These are phyloP conservation scores for Metschnikowia similis DNA, from an alignment of 805 yeast species.

Conservation along the genomic window DNA sequence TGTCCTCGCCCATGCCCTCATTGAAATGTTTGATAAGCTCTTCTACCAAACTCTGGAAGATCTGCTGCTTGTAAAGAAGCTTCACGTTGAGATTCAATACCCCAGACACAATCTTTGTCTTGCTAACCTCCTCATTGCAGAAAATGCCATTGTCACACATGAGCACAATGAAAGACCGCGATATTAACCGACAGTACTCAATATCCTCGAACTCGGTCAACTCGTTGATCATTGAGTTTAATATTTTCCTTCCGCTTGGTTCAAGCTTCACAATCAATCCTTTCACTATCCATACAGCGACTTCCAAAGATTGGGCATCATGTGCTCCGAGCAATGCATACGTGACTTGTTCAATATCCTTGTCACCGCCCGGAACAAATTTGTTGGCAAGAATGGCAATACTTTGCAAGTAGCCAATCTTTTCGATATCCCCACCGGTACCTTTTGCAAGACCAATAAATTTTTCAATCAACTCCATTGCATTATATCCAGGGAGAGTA, in stretches of 20 bases:
- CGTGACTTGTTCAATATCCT: conserved; percentile 4
- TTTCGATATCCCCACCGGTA: conserved; percentile 2
- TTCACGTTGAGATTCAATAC: conserved; percentile 56
- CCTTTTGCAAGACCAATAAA: conserved; percentile 32
- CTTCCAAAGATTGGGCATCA: conserved; percentile 40
- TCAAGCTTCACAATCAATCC: conserved; percentile 62
- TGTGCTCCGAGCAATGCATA: conserved; percentile 1
- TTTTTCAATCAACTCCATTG: conserved; percentile 11
- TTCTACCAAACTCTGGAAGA: conserved; percentile 61
- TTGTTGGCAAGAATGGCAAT: conserved; percentile 53
- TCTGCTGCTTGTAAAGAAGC: conserved; percentile 73
- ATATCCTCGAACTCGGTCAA: conserved; percentile 30
- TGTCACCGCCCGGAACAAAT: conserved; percentile 18
- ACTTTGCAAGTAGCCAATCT: conserved; percentile 48
- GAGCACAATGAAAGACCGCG: conserved; percentile 59
- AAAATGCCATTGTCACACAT: conserved; percentile 65
- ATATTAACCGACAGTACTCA: conserved; percentile 20
- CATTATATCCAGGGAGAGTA: conserved; percentile 10
- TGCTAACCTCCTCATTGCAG: conserved; percentile 35
- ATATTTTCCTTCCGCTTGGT: conserved; percentile 22
- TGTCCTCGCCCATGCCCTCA: conserved; percentile 11
- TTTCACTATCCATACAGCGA: conserved; percentile 66
- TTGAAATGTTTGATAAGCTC: conserved; percentile 46
- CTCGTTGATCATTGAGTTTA: conserved; percentile 19
- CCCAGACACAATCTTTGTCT: conserved; percentile 34